Evolutionary conservation across 805 yeast genomes (phyloP).

Genomic region (Sporopachydermia quercuum): DNA sequence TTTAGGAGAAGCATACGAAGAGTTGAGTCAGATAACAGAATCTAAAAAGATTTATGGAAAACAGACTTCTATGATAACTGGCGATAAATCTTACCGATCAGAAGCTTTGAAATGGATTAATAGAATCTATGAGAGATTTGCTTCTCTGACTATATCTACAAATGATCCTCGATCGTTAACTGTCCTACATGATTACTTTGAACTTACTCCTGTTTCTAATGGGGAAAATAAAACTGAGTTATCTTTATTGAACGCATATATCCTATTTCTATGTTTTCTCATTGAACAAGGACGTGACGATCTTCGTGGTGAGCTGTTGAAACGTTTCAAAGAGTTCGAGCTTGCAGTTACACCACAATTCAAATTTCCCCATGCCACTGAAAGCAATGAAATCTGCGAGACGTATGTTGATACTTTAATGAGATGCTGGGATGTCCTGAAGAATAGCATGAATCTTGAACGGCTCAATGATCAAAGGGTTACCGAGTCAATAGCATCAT

Average conservation of each 20-base stretch:
- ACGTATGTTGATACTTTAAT: slow-evolving; percentile 10
- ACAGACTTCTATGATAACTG: slow-evolving; percentile 3
- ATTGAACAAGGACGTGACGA: background rate
- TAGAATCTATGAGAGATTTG: slow-evolving; percentile 16
- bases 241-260: background rate
- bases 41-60: slow-evolving; percentile 9
- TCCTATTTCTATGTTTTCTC: background rate
- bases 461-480: slow-evolving; percentile 6
- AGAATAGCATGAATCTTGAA: slow-evolving; percentile 5
- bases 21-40: slow-evolving; percentile 6
- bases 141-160: background rate
- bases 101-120: slow-evolving; percentile 28
- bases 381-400: slow-evolving; percentile 11
- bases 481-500: background rate
- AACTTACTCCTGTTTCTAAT: too few relatives aligned
- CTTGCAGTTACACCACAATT: background rate
- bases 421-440: slow-evolving; percentile 10
- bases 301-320: background rate
- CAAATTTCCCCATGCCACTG: slow-evolving; percentile 11
- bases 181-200: too few relatives aligned
- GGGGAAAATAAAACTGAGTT: too few relatives aligned
- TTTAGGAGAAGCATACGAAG: slow-evolving; percentile 13
- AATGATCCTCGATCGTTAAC: background rate
- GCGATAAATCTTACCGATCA: slow-evolving; percentile 15
- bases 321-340: background rate